Percentiles rank a stretch among this genome's conserved stretches.
phyloP scores from a whole-genome alignment of 139 green algal species.

The Nannochloris sp. region DNA sequence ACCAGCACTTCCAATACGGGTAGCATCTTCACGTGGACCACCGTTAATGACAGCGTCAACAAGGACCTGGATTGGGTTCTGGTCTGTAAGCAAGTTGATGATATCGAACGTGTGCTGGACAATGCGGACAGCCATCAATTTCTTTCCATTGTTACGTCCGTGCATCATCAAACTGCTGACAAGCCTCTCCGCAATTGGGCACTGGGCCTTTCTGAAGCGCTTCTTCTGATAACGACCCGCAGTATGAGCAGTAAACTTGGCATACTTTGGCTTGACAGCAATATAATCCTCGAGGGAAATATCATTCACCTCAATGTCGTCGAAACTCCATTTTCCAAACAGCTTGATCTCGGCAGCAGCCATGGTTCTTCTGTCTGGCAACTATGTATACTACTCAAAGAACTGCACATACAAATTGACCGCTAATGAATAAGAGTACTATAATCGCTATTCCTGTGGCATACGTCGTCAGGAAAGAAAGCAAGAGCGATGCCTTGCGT shows the following conservation, averaged over 20 bases:
- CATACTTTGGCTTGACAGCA: slow-evolving; percentile 92
- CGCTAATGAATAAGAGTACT: too few species aligned
- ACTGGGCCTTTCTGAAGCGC: slow-evolving; percentile 98
- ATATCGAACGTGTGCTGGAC: slow-evolving; percentile 98
- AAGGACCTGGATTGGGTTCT: slow-evolving; percentile 96
- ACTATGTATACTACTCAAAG: neutral
- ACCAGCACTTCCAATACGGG: slow-evolving; percentile 92
- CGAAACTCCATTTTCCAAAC: slow-evolving; percentile 96
- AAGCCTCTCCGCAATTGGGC: slow-evolving; percentile 96
- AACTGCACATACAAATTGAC: too few species aligned
- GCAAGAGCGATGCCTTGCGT: too few species aligned
- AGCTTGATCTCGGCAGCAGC: slow-evolving; percentile 67
- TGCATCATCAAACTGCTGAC: slow-evolving; percentile 97
- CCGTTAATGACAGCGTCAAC: slow-evolving; percentile 99
- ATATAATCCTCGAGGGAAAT: slow-evolving; percentile 99
- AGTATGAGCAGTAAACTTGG: slow-evolving; percentile 92
- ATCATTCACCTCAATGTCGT: slow-evolving; percentile 95
- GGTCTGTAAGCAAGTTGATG: slow-evolving; percentile 96
- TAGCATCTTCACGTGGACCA: slow-evolving; percentile 96
- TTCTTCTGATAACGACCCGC: slow-evolving; percentile 96
- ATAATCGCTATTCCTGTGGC: too few species aligned
- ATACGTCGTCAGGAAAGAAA: too few species aligned
- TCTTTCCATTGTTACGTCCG: slow-evolving; percentile 99
- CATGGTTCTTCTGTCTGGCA: slow-evolving; percentile 23
- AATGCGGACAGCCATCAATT: slow-evolving; percentile 96